Evolutionary conservation across 1,139 yeast genomes (phyloP), one percentile per base, ranked within the genome.

Genomic region (Suzukiozyma palmioleophila): DNA sequence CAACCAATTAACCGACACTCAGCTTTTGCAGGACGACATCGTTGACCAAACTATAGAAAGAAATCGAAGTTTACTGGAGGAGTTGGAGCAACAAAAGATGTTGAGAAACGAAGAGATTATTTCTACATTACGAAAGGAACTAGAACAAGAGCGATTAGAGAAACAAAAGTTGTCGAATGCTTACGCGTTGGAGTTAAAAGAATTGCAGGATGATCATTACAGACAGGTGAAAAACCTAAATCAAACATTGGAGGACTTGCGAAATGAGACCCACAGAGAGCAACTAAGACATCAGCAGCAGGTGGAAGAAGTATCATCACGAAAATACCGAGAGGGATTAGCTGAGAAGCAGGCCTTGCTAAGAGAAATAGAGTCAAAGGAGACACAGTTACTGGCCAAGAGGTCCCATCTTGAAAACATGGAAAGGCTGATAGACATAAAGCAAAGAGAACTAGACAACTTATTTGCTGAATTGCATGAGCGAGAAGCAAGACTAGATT

Each of bases 1-100:
- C 12, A 28, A 28, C 16, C 14, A 8, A 9, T 13, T 28, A 3
- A 25, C 14, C 6, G 33, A 15, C 13, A 16, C 36, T 9, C n/a
- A 8, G 9, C 12, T 13, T 7, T 26, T 33, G 22, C 29, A 33
- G 16, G 13, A 26, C 16, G 44, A 41, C 22, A 13, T 24, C 4
- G 43, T 36, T 9, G 40, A 36, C 31, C 40, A 39, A 24, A 36
- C 37, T 13, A 32, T 40, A 15, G 13, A 26, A 12, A 24, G 8
- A 28, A 42, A 33, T 9, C 22, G 32, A 18, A n/a, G 29, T 14
- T 21, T 15, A 15, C 14, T 28, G 25, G 32, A 33, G 13, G 32
- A 26, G 16, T 22, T 39, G 5, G 32, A 35, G 13, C 13, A 16
- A 33, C 40, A 36, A 25, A 27, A 30, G 12, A 13, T 13, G 9